Evolutionary conservation across 139 green algal species (phyloP), one percentile per base, ranked within the genome.

Genomic region (Zygnema cylindricum): DNA sequence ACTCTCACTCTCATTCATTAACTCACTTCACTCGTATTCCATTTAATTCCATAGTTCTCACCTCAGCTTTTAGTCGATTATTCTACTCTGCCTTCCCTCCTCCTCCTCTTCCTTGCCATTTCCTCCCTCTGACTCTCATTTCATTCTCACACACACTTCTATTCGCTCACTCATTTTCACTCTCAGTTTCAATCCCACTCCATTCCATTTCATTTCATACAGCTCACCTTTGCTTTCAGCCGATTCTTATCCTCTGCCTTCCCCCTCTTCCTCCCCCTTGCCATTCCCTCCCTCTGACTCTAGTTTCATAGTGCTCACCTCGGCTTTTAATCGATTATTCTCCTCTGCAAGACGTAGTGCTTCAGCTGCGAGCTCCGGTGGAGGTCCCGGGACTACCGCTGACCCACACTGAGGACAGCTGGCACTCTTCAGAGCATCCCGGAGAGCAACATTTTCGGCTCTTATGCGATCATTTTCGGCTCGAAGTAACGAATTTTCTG

Each of bases 391-490:
- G 38, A 78, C 55, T 35, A 81, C 7, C 35, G 69, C 33, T 1
- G 69, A 33, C 42, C 76, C 32, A 69, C 85, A 90, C 0, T 82
- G 2, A 11, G 77, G 35, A 69, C 85, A 90, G 0, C 23, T 41
- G 39, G 85, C 77, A 33, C 2, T 23, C 0, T 23, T 49, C 33
- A 88, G 83, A n/a, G 76, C 63, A 1, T 84, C 76, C 11, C 38
- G 57, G 42, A 88, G 83, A 3, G 25, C 41, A 71, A 63, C n/a
- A 23, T 83, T 84, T 43, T 82, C 69, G 33, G 22, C 43, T 25
- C 33, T 33, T 41, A 88, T 42, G 21, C 83, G 83, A 43, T 88
- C 83, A 11, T 84, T 88, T 73, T 88, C 83, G 33, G 76, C 23
- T 32, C 83, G 25, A 32, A 88, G 83, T 42, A 85, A 32, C 35